phyloP scores from a whole-genome alignment of 2,329 filamentous ascomycete genomes.

The Endocalyx cinctus region DNA sequence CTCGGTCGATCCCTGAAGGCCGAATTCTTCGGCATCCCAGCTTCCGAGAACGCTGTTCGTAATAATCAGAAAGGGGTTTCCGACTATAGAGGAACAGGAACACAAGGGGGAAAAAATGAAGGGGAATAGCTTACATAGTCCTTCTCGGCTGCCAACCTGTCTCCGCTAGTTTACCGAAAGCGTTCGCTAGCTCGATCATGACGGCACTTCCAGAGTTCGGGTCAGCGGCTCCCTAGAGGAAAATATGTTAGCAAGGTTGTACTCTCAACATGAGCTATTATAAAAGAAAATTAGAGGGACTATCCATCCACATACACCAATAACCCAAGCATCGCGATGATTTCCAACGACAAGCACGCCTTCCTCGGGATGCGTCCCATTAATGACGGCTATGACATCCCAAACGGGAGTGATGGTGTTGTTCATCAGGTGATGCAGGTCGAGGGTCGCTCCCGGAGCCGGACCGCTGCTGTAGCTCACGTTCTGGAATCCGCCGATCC shows the following conservation, averaged over 20 bases:
- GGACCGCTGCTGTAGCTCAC: conserved; percentile 7
- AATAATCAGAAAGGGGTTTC: background rate
- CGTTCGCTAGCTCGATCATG: conserved; percentile 44
- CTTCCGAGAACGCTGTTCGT: conserved; percentile 19
- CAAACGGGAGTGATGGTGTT: conserved; percentile 18
- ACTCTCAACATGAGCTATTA: background rate
- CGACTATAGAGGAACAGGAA: background rate
- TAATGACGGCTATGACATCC: conserved; percentile 36
- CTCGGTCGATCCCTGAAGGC: conserved; percentile 7
- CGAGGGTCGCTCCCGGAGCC: conserved; percentile 4
- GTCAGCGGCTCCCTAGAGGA: conserved; percentile 39
- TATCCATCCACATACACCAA: conserved; percentile 39
- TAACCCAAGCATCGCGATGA: conserved; percentile 50
- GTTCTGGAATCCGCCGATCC: conserved; percentile 4
- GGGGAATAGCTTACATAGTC: conserved; percentile 31
- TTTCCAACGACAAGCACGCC: conserved; percentile 45
- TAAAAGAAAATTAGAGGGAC: too few species aligned
- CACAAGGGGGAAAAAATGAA: background rate
- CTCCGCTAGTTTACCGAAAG: conserved; percentile 40
- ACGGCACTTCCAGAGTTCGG: conserved; percentile 47
- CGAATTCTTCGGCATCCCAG: conserved; percentile 32
- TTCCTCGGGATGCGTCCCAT: conserved; percentile 34
- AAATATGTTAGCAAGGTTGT: background rate
- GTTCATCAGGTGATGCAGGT: conserved; percentile 6
- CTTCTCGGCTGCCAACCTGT: conserved; percentile 47